Evolutionary conservation across 1,284 basidiomycete species (phyloP).

Genomic region (Bondarzewia mesenterica): DNA sequence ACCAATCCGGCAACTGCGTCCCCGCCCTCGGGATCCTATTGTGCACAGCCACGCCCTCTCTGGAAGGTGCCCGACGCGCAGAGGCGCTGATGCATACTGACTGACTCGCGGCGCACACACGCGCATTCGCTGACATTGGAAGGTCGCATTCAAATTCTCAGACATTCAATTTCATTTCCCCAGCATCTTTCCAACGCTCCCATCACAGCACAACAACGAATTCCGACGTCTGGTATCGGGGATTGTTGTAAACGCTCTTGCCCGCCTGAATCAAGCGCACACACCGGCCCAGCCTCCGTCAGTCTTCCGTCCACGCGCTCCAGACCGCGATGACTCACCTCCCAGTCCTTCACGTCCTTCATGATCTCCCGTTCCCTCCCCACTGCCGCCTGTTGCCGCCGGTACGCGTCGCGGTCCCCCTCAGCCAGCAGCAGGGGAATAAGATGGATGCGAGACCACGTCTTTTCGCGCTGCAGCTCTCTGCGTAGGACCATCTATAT

Average conservation of each 20-base stretch:
- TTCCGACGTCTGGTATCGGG: conserved; percentile 67
- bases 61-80: too few species aligned
- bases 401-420: conserved; percentile 85
- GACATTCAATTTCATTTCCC: background rate
- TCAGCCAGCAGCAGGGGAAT: conserved; percentile 91
- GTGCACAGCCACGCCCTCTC: conserved; percentile 15
- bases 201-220: conserved; percentile 50
- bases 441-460: conserved; percentile 94
- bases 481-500: conserved; percentile 33
- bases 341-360: conserved; percentile 93
- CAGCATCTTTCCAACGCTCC: too few species aligned
- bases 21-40: conserved; percentile 6
- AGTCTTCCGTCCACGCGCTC: conserved; percentile 9
- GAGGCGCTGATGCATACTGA: too few species aligned
- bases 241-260: conserved; percentile 82
- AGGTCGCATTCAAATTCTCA: background rate
- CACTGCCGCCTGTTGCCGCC: conserved; percentile 73
- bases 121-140: background rate
- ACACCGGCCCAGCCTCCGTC: conserved; percentile 11
- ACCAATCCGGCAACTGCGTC: background rate
- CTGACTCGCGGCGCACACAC: background rate
- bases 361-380: conserved; percentile 88
- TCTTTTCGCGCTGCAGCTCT: conserved; percentile 89
- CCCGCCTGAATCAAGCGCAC: conserved; percentile 41
- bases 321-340: conserved; percentile 42